Base-by-base conservation (phyloP, 495 filamentous ascomycete species). In the Entonaema liquescens region DNA sequence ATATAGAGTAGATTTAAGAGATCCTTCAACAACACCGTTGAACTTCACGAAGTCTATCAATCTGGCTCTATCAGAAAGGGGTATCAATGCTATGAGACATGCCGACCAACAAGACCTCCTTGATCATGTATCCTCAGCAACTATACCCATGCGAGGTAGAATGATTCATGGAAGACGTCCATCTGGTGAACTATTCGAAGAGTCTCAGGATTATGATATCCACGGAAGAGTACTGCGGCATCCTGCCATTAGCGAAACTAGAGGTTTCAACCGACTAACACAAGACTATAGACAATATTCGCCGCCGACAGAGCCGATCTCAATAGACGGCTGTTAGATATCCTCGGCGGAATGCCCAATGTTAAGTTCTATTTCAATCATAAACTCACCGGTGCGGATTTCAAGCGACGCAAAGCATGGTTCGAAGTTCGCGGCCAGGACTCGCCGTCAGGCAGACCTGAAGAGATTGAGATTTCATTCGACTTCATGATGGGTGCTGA, bases 31-130 rank as follows among this genome's bases (percentile, higher is more conserved):
- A 0, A 89, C 89, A 11, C 94, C 95, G 0, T 84, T 98, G 59
- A 98, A 98, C 75, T 98, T 98, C 79, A 96, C 94, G 47, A 97
- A 92, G 79, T 98, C 96, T 13, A 99, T 99, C 83, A 99, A 98
- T 74, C 83, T 99, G 19, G 94, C 95, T 17, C 81, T 99, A 11
- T 98, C 95, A 0, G 93, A 98, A 78, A 90, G 95, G 33, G 95
- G 95, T n/a, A 92, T 98, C 75, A 93, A 92, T 74, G 90, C 95
- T 33, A 89, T 98, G 81, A 84, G 86, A 25, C 80, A 91, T 66
- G 87, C 92, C 0, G 80, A 86, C 47, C 84, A 86, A 17, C 76
- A 84, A 5, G 85, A 86, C 11, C 84, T 98, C 26, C 83, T 96
- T 54, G 85, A 93, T 1, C 85, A 90, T 73, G 86, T 98, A 23